phyloP scores from a whole-genome alignment of 352 stramenopile species.

The Globisporangium iwayamae region DNA sequence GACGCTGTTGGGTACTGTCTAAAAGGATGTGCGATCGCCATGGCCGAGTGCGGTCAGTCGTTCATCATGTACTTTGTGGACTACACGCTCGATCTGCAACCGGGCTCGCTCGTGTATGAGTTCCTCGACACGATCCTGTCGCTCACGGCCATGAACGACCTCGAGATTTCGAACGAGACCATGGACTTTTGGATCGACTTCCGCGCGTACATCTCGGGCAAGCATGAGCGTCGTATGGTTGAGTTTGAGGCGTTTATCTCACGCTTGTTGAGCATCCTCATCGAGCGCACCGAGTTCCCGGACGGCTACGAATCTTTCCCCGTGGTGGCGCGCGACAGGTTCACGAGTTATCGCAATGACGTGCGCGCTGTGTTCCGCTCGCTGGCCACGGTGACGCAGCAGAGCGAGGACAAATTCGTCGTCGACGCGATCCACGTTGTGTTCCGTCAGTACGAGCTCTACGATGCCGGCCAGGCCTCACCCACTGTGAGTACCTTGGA shows the following conservation, averaged over 20 bases:
- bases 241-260: conserved; percentile 74
- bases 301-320: conserved; percentile 48
- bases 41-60: conserved; percentile 69
- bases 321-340: conserved; percentile 51
- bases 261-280: conserved; percentile 58
- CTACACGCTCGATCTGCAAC: conserved; percentile 53
- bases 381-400: conserved; percentile 61
- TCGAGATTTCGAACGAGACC: conserved; percentile 71
- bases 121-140: conserved; percentile 68
- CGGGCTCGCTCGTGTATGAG: conserved; percentile 67
- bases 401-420: conserved; percentile 77
- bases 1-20: conserved; percentile 45
- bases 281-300: conserved; percentile 69
- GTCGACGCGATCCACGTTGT: conserved; percentile 71
- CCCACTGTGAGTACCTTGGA: conserved; percentile 22
- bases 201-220: conserved; percentile 66
- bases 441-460: conserved; percentile 64
- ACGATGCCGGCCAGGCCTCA: conserved; percentile 29
- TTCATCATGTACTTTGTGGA: conserved; percentile 84
- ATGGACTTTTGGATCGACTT: conserved; percentile 87
- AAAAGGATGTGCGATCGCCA: conserved; percentile 43
- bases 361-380: conserved; percentile 72
- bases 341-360: conserved; percentile 66
- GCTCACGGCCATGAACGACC: conserved; percentile 61
- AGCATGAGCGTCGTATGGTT: conserved; percentile 65